phyloP scores from a whole-genome alignment of 2,329 filamentous ascomycete species.

The Trichoderma polysporum region DNA sequence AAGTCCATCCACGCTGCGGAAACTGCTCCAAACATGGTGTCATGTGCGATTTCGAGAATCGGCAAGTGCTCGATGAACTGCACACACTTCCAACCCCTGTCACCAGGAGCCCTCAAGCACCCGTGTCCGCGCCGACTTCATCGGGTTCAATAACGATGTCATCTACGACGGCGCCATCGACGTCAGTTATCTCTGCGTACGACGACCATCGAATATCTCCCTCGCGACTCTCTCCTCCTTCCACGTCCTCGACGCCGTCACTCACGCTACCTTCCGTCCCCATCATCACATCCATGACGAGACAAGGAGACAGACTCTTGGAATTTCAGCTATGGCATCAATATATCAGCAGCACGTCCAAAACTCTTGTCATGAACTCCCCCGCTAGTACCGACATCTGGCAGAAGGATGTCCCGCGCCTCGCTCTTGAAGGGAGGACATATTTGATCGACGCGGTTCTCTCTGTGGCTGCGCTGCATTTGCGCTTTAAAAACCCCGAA shows the following conservation, averaged over 20 bases:
- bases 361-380: constrained; percentile 57
- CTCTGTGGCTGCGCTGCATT: constrained; percentile 62
- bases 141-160: constrained; percentile 25
- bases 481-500: constrained; percentile 56
- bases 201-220: constrained; percentile 16
- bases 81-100: constrained; percentile 39
- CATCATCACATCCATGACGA: constrained; percentile 33
- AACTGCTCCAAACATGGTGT: constrained; percentile 69
- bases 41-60: constrained; percentile 62
- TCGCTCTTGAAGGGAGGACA: constrained; percentile 59
- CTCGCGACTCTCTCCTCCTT: constrained; percentile 13
- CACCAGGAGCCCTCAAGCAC: constrained; percentile 21
- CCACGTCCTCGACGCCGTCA: constrained; percentile 19
- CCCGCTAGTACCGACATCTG: constrained; percentile 56
- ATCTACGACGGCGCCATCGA: background rate
- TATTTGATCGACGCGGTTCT: constrained; percentile 64
- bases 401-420: constrained; percentile 58
- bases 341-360: constrained; percentile 59
- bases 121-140: constrained; percentile 16
- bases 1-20: constrained; percentile 63
- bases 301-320: constrained; percentile 48
- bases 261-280: constrained; percentile 28
- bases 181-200: background rate
- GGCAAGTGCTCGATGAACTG: constrained; percentile 47
- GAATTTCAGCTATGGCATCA: constrained; percentile 66